These are phyloP conservation scores for Aspergillus oerlinghausenensis DNA, from an alignment of 2,329 filamentous ascomycete genomes.

Conservation along the genomic window DNA sequence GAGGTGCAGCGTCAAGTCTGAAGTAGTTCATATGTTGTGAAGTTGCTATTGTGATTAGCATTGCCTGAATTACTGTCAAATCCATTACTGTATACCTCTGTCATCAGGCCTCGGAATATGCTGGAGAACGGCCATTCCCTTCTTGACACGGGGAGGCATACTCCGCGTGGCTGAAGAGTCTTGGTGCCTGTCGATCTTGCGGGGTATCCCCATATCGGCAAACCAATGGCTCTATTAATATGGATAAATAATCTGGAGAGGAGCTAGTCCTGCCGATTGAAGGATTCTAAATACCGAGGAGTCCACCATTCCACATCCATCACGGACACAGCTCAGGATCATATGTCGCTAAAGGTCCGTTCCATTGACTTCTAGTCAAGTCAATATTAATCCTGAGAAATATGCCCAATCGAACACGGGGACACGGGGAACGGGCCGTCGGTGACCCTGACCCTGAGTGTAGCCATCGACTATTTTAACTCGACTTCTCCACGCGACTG, in stretches of 20 bases:
- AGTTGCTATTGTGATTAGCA: too few species aligned
- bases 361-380: too few species aligned
- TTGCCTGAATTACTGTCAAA: too few species aligned
- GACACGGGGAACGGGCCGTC: background rate
- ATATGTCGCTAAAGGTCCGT: too few species aligned
- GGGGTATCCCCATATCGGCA: background rate
- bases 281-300: background rate
- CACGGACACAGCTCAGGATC: background rate
- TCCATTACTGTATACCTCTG: too few species aligned
- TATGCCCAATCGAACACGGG: background rate
- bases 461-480: background rate
- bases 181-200: background rate
- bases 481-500: background rate
- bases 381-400: too few species aligned
- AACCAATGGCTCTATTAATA: background rate
- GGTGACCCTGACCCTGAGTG: background rate
- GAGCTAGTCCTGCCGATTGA: background rate
- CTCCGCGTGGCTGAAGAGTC: background rate
- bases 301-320: background rate
- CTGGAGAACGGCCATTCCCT: background rate
- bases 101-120: too few species aligned
- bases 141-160: background rate
- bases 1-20: too few species aligned
- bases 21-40: too few species aligned
- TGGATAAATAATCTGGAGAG: background rate